Evolutionary conservation across 352 stramenopile genomes (phyloP).

Genomic region (Pythium folliculosum): DNA sequence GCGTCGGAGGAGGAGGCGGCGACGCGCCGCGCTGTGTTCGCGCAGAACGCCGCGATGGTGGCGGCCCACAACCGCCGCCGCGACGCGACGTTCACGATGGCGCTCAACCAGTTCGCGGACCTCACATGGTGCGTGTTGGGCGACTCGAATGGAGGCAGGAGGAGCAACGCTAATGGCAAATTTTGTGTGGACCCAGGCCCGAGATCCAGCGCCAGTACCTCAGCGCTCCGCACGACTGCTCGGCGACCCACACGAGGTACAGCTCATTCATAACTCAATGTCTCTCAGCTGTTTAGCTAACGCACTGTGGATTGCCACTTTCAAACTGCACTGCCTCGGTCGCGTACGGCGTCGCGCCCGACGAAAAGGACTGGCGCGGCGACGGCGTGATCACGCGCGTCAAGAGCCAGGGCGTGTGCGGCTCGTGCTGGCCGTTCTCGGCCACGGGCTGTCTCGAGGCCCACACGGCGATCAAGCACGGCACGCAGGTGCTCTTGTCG

Average conservation of each 20-base stretch:
- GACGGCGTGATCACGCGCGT: conserved; percentile 95
- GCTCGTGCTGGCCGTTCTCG: conserved; percentile 99
- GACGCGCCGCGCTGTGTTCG: conserved; percentile 55
- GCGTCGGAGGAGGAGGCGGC: conserved; percentile 46
- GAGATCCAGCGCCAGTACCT: conserved; percentile 77
- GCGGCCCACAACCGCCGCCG: conserved; percentile 52
- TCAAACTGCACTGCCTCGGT: neutral
- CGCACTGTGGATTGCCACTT: no score
- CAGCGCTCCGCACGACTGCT: conserved; percentile 65
- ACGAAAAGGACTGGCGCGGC: conserved; percentile 93
- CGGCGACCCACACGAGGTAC: conserved; percentile 50
- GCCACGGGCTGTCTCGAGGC: conserved; percentile 97
- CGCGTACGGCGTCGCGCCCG: conserved; percentile 53
- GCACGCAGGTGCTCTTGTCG: conserved; percentile 90
- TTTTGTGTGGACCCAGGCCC: conserved; percentile 32
- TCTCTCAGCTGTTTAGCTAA: no score
- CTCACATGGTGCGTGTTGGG: conserved; percentile 47
- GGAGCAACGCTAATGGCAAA: no score
- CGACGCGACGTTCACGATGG: conserved; percentile 56
- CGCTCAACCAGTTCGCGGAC: conserved; percentile 80
- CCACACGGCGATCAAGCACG: conserved; percentile 93
- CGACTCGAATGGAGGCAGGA: no score
- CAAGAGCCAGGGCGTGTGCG: conserved; percentile 98
- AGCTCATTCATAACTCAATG: no score
- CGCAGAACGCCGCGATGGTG: conserved; percentile 54